A percentile compares a stretch with the other conserved stretches of the same genome.
Conservation (phyloP, 371 early-diverging fungal species). For the Racocetra persica region DNA sequence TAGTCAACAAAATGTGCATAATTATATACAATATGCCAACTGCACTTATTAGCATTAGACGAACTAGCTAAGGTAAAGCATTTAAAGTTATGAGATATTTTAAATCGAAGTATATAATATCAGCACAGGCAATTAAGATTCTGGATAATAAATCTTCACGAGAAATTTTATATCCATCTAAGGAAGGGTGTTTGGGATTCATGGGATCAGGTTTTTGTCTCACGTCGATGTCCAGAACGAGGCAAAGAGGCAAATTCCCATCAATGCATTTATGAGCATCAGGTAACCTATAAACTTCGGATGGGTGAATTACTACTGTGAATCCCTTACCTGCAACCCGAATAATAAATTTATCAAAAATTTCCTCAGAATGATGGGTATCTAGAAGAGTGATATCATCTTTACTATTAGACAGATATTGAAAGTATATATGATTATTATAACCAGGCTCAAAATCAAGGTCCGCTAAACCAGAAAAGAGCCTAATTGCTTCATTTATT, state of each 20-base stretch:
- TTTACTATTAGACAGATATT: slow-evolving; percentile 8
- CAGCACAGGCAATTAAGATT: slow-evolving; percentile 29
- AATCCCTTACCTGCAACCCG: neutral
- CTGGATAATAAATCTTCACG: neutral
- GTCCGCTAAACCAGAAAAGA: too few relatives aligned
- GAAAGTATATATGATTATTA: neutral
- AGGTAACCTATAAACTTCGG: slow-evolving; percentile 12
- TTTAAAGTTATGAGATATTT: slow-evolving; percentile 19
- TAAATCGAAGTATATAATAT: neutral
- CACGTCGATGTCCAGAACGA: neutral
- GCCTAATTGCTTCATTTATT: too few relatives aligned
- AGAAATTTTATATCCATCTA: too few relatives aligned
- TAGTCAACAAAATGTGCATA: slow-evolving; percentile 31
- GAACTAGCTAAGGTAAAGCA: slow-evolving; percentile 28
- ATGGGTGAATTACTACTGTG: slow-evolving; percentile 9
- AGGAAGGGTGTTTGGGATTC: slow-evolving; percentile 13
- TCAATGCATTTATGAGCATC: neutral
- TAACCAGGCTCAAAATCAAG: too few relatives aligned
- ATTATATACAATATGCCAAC: slow-evolving; percentile 35
- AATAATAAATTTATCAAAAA: slow-evolving; percentile 17
- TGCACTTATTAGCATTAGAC: slow-evolving; percentile 33
- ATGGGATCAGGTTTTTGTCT: slow-evolving; percentile 12
- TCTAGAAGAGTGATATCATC: slow-evolving; percentile 8
- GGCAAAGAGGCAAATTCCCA: neutral
- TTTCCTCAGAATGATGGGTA: neutral